phyloP scores from a whole-genome alignment of 2,329 filamentous ascomycete genomes.

The Apiospora sp. region DNA sequence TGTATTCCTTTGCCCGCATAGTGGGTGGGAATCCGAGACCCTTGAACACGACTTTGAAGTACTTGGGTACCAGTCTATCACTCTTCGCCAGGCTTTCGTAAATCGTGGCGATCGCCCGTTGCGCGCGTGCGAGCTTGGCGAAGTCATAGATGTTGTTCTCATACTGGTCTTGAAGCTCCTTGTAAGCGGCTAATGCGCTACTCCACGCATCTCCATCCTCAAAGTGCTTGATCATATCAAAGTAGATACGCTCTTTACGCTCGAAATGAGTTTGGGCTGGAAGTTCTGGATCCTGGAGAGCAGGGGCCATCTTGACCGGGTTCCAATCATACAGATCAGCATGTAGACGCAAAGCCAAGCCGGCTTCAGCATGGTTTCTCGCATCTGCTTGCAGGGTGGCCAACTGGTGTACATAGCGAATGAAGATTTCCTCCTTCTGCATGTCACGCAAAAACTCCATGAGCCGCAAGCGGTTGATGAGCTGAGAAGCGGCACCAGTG shows the following conservation, averaged over 20 bases:
- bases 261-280: conserved; percentile 89
- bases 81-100: conserved; percentile 89
- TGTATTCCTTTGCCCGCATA: conserved; percentile 88
- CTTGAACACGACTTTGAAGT: conserved; percentile 90
- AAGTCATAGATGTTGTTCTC: conserved; percentile 91
- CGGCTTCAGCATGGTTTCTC: conserved; percentile 85
- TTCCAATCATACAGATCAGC: conserved; percentile 96
- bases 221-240: conserved; percentile 93
- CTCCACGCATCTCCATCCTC: conserved; percentile 96
- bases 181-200: conserved; percentile 85
- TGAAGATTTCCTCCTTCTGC: conserved; percentile 96
- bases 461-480: conserved; percentile 86
- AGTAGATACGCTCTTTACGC: conserved; percentile 90
- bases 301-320: conserved; percentile 68
- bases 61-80: conserved; percentile 79
- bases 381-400: conserved; percentile 78
- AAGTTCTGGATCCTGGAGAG: conserved; percentile 77
- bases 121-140: conserved; percentile 85
- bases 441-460: conserved; percentile 98
- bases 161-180: conserved; percentile 91
- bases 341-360: conserved; percentile 86
- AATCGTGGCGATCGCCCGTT: conserved; percentile 90
- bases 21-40: conserved; percentile 86
- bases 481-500: conserved; percentile 77
- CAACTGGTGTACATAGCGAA: conserved; percentile 93